Base-by-base conservation (phyloP, 1,139 yeast genomes). In the Yamadazyma dushanensis region DNA sequence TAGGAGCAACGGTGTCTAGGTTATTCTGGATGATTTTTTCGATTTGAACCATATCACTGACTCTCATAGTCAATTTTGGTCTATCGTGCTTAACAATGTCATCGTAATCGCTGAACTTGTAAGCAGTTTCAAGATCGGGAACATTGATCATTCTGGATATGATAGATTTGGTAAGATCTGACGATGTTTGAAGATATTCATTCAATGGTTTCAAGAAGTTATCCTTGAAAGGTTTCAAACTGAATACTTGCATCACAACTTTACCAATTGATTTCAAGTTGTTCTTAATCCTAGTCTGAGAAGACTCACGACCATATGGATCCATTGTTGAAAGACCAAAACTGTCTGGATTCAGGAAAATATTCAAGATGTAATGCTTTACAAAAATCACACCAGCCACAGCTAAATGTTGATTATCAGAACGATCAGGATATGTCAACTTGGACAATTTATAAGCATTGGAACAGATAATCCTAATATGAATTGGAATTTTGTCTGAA, bases 171-270 rank as follows among this genome's bases (percentile, higher is more conserved):
- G 78, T 68, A 8, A 68, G 59, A 4, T 70, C 78, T n/a, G 64
- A 59, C 2, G 79, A 69, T 8, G 74, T 62, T 28, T 63, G 63
- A 31, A 88, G 70, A 49, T 78, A 85, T 32, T 84, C 92, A 54
- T 86, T 86, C 53, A 88, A 68, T 2, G 96, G 95, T 50, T 84
- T 89, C 49, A 86, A 62, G 55, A 78, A 88, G 36, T 83, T 77
- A 47, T 84, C 83, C 32, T 73, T 78, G 59, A 88, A 88, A 3
- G 84, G 77, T 43, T 74, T 72, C 76, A 87, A 76, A 2, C 79
- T 59, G 23, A 84, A 80, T 22, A 85, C 59, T 56, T 87, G 95
- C 22, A 75, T 63, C 43, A 87, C 51, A 16, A 84, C 79, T 40
- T 81, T 71, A 27, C 79, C 64, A 34, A 87, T 66, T 35, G 79